Evolutionary conservation across 2,329 filamentous ascomycete genomes (phyloP), one percentile per base, ranked within the genome.

Genomic region (Corinectria fuckeliana): DNA sequence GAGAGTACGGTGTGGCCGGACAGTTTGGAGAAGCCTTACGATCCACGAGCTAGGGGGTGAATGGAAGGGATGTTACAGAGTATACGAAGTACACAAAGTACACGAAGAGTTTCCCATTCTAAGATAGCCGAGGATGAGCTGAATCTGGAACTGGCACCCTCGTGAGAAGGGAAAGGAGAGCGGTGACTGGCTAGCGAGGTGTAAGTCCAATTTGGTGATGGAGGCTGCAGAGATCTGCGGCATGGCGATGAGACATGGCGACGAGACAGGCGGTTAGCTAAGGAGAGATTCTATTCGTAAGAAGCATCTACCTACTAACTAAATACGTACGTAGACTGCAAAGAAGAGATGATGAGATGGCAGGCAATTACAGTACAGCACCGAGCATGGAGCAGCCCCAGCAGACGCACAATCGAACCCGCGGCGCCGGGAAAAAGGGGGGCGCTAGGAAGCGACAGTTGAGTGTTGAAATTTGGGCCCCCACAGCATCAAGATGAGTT

Each of bases 401-500:
- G 59, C 18, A 47, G 14, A 50, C 63, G 57, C 44, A 67, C 60
- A 60, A 67, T 64, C 39, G 61, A 63, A 58, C 42, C 51, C 59
- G 52, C 57, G 51, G 63, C 61, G 56, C 55, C 42, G 56, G 65
- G 49, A 68, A 69, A 45, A 69, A 61, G 67, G 67, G 67, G 67
- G 38, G 54, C 57, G 60, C 65, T 66, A 68, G 61, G 53, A 52
- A 52, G 44, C 30, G 36, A 61, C 44, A 58, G 54, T n/a, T 36
- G 52, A 54, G 32, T 59, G 56, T 38, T 63, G 65, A 67, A 69
- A 69, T 69, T 69, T 68, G 65, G 47, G 61, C 49, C 65, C 63
- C 67, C 67, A 69, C 67, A 69, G 50, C 50, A 61, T 68, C 63
- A 60, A 68, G 65, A 68, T 67, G 66, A 68, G 58, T 64, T 50